A percentile compares a stretch with the other conserved stretches of the same genome.
These are phyloP conservation scores for Babesia caballi DNA, from an alignment of 169 alveolate genomes.

Conservation along the genomic window DNA sequence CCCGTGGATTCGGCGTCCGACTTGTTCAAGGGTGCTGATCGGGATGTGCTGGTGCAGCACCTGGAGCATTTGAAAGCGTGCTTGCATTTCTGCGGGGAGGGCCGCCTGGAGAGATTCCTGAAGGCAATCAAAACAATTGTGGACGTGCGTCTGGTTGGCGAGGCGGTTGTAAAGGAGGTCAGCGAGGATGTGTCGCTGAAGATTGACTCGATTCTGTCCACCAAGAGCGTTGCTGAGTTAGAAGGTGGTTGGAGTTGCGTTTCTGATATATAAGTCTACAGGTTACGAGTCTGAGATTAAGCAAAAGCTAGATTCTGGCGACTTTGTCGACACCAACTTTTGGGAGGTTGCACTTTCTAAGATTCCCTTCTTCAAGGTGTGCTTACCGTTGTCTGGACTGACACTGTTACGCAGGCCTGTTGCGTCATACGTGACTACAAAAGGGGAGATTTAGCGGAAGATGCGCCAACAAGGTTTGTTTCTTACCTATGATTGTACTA, in stretches of 20 bases:
- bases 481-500: background rate
- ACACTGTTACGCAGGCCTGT: constrained; percentile 22
- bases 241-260: constrained; percentile 49
- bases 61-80: constrained; percentile 41
- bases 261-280: constrained; percentile 40
- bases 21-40: constrained; percentile 17
- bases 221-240: constrained; percentile 44
- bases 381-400: background rate
- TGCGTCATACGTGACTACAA: background rate
- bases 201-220: constrained; percentile 42
- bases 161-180: constrained; percentile 2
- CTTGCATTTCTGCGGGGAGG: constrained; percentile 18
- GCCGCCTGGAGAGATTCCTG: background rate
- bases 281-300: constrained; percentile 77
- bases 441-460: background rate
- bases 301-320: constrained; percentile 56
- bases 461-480: background rate
- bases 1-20: background rate
- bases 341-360: constrained; percentile 78
- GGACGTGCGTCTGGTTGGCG: constrained; percentile 2
- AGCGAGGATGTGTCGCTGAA: constrained; percentile 37
- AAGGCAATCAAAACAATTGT: constrained; percentile 22
- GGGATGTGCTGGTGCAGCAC: background rate
- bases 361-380: constrained; percentile 70
- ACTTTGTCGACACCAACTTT: constrained; percentile 68